Conservation (phyloP, 441 rosid genomes). For the Euphorbia celastroides region DNA sequence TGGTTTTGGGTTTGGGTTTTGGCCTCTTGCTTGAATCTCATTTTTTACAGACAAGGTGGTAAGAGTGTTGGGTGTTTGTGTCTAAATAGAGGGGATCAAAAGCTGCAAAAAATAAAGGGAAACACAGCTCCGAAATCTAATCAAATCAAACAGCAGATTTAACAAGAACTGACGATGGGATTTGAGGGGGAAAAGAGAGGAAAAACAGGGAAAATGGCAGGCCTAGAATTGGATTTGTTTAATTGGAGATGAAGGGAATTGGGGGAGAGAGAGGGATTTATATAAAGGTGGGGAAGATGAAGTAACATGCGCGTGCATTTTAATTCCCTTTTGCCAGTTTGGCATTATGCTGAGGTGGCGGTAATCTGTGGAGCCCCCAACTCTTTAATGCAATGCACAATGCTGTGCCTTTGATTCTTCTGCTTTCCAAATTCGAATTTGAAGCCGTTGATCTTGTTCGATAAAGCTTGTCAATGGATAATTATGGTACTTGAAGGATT, state of each 20-base stretch:
- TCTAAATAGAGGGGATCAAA: slow-evolving; percentile 1
- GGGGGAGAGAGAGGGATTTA: slow-evolving; percentile 23
- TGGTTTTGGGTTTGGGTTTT: slow-evolving; percentile 19
- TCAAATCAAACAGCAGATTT: too few species aligned
- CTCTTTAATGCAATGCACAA: too few species aligned
- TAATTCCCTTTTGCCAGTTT: slow-evolving; percentile 25
- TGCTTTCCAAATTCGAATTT: slow-evolving; percentile 22
- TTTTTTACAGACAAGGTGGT: neutral
- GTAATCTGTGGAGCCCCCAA: neutral
- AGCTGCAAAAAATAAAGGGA: slow-evolving; percentile 12
- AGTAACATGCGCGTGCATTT: slow-evolving; percentile 30
- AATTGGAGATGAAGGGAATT: slow-evolving; percentile 16
- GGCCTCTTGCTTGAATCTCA: slow-evolving; percentile 20
- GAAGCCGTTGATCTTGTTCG: slow-evolving; percentile 27
- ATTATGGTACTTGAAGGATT: neutral
- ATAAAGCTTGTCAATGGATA: neutral
- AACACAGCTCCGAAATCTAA: neutral
- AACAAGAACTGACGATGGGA: too few species aligned
- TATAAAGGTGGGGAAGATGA: slow-evolving; percentile 16
- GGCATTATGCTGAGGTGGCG: slow-evolving; percentile 27
- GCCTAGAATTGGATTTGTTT: too few species aligned
- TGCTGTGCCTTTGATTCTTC: neutral
- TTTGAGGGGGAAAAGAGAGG: too few species aligned
- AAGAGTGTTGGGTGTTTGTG: neutral
- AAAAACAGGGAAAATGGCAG: too few species aligned